Conservation (phyloP, 306 rosid species). For the Astragalus glycyphyllos region DNA sequence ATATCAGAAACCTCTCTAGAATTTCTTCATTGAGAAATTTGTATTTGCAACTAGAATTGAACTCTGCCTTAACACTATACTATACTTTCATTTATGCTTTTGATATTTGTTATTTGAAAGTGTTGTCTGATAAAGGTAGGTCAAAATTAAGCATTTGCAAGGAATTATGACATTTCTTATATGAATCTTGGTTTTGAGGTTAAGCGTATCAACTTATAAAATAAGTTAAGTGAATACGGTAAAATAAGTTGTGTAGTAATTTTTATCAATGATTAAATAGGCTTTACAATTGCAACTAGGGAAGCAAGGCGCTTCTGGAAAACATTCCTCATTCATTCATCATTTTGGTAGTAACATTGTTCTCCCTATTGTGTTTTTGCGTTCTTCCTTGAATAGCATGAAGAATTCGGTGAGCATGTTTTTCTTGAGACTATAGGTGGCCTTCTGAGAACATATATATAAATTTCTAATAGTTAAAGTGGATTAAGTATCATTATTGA, state of each 20-base stretch:
- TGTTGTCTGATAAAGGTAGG: slow-evolving; percentile 5
- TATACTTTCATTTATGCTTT: neutral
- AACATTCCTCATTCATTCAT: neutral
- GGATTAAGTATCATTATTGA: slow-evolving; percentile 12
- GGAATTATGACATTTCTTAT: slow-evolving; percentile 14
- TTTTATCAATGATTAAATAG: slow-evolving; percentile 30
- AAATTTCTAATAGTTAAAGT: slow-evolving; percentile 21
- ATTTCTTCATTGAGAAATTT: slow-evolving; percentile 19
- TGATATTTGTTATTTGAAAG: slow-evolving; percentile 49
- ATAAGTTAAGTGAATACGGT: neutral
- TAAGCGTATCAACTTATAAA: too few species aligned
- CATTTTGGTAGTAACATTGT: slow-evolving; percentile 8
- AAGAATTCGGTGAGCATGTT: slow-evolving; percentile 8
- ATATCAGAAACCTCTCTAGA: slow-evolving; percentile 3
- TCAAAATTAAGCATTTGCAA: slow-evolving; percentile 31
- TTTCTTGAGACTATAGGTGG: slow-evolving; percentile 27
- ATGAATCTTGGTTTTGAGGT: slow-evolving; percentile 55
- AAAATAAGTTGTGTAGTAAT: neutral
- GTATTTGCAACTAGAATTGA: slow-evolving; percentile 19
- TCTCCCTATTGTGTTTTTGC: slow-evolving; percentile 28
- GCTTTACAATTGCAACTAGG: slow-evolving; percentile 19
- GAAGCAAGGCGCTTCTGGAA: slow-evolving; percentile 15
- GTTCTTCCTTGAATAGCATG: too few species aligned
- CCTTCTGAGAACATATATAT: slow-evolving; percentile 8
- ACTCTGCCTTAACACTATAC: slow-evolving; percentile 25